Conservation (phyloP, 73 alveolate genomes). For the Tetrahymena malaccensis region DNA sequence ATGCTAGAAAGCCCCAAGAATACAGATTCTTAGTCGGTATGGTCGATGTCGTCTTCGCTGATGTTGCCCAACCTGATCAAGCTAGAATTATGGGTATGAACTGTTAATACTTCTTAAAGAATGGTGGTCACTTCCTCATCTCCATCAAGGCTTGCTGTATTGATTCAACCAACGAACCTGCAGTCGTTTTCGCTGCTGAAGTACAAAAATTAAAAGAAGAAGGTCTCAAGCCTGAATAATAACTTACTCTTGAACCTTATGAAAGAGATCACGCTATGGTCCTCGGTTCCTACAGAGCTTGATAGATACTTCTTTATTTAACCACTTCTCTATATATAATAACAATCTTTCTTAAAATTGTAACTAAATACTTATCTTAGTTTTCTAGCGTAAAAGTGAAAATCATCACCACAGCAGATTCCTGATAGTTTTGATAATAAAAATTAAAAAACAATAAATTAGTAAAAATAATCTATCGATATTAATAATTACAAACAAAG, state of each 20-base stretch:
- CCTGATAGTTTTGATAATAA: neutral
- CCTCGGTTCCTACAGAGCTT: constrained; percentile 90
- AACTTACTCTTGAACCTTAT: constrained; percentile 96
- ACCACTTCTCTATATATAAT: neutral
- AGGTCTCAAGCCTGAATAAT: constrained; percentile 88
- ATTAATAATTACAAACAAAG: neutral
- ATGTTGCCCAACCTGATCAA: constrained; percentile 99
- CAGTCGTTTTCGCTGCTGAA: constrained; percentile 91
- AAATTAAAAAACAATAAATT: neutral
- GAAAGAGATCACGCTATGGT: constrained; percentile 99
- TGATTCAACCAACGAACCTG: constrained; percentile 98
- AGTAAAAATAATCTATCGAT: neutral
- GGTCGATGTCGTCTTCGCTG: constrained; percentile 98
- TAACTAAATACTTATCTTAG: neutral
- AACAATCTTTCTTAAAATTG: neutral
- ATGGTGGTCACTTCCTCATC: constrained; percentile 93
- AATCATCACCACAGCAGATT: neutral
- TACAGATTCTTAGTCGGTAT: constrained; percentile 97
- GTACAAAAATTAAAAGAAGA: constrained; percentile 72
- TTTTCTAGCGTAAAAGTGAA: neutral
- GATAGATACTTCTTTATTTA: constrained; percentile 4
- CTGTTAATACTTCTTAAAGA: constrained; percentile 85
- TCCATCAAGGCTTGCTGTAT: constrained; percentile 97
- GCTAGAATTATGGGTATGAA: constrained; percentile 92
- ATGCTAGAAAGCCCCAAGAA: constrained; percentile 98